phyloP scores from a whole-genome alignment of 192 early-diverging fungal species.

The Gryganskiella cystojenkinii region DNA sequence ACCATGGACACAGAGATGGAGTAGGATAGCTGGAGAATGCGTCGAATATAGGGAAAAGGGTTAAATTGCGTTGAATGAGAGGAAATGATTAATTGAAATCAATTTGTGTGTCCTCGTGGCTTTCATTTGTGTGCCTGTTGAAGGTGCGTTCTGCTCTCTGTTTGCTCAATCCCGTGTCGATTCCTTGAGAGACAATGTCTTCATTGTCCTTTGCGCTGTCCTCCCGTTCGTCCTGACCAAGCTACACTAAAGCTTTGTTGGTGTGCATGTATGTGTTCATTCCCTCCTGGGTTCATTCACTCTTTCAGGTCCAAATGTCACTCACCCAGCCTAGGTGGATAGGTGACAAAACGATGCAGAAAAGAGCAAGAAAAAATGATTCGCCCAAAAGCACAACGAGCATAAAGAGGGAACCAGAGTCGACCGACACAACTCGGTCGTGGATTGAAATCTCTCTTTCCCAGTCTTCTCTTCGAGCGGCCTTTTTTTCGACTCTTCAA shows the following conservation, averaged over 20 bases:
- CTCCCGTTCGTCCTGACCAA: background rate
- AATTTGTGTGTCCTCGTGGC: no score
- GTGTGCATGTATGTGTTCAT: background rate
- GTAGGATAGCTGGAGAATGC: background rate
- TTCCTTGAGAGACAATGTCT: background rate
- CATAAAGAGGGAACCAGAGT: background rate
- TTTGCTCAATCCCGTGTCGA: no score
- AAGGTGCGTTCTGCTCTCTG: no score
- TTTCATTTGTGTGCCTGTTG: no score
- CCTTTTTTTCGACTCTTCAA: background rate
- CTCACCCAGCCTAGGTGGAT: no score
- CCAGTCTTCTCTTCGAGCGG: background rate
- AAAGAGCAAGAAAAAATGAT: background rate
- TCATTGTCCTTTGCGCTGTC: background rate
- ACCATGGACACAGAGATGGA: background rate
- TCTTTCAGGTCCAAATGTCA: no score
- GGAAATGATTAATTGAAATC: no score
- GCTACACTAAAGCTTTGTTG: background rate
- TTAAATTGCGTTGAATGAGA: no score
- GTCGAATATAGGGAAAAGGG: no score
- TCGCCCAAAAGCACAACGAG: no score
- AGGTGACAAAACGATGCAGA: background rate
- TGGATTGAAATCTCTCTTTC: background rate
- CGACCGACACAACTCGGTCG: background rate
- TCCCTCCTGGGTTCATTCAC: no score